Conservation (phyloP, 257 asterid species). For the Petunia secreta region DNA sequence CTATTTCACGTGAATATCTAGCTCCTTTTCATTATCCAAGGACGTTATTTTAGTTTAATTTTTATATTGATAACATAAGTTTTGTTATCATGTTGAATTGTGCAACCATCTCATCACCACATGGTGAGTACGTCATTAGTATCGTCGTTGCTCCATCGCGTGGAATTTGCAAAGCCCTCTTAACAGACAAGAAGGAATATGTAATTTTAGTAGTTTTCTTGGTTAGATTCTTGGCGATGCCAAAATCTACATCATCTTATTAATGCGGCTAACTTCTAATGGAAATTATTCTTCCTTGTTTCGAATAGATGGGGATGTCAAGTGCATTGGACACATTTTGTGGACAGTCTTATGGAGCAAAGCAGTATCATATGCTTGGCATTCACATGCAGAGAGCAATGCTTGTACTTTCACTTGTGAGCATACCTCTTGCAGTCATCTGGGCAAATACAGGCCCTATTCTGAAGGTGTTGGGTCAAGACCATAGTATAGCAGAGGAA, state of each 20-base stretch:
- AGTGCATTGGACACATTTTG: constrained; percentile 90
- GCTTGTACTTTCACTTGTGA: constrained; percentile 55
- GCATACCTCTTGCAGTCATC: constrained; percentile 65
- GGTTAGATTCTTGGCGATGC: background rate
- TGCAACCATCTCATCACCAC: background rate
- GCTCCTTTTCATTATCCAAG: no score
- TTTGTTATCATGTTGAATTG: no score
- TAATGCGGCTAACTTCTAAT: background rate
- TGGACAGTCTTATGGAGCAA: constrained; percentile 84
- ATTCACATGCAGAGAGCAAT: constrained; percentile 84
- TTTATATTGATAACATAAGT: no score
- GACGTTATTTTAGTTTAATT: no score
- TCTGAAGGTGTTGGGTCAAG: constrained; percentile 68
- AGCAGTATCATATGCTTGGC: constrained; percentile 81
- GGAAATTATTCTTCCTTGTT: background rate
- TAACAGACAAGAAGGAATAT: background rate
- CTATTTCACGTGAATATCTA: no score
- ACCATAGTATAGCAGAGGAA: constrained; percentile 61
- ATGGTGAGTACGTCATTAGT: background rate
- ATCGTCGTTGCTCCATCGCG: background rate
- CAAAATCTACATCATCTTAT: background rate
- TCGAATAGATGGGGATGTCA: constrained; percentile 72
- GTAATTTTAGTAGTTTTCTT: background rate
- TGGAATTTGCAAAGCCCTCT: background rate
- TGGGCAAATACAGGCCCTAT: constrained; percentile 77